Percentiles rank a stretch among this genome's conserved stretches.
Conservation (phyloP, 805 yeast genomes). For the Metschnikowia amazonensis region DNA sequence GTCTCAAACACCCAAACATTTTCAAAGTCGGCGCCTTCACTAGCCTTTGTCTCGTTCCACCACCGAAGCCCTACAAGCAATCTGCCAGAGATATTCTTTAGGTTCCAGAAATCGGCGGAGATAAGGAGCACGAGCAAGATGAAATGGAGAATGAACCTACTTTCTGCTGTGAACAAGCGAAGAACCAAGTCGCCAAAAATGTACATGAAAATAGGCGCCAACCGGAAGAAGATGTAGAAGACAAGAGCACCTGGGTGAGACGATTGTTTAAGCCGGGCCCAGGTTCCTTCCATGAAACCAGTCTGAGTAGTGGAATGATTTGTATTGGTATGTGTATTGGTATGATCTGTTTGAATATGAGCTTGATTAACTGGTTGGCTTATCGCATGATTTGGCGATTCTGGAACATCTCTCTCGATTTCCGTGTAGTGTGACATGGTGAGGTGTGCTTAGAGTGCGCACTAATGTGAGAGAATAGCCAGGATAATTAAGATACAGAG, state of each 20-base stretch:
- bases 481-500: too few relatives aligned
- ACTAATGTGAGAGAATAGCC: too few relatives aligned
- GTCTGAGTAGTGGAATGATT: too few relatives aligned
- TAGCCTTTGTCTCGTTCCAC: slow-evolving; percentile 79
- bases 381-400: background rate
- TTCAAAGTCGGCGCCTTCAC: slow-evolving; percentile 43
- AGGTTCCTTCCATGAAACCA: background rate
- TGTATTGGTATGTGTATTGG: too few relatives aligned
- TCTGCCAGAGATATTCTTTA: slow-evolving; percentile 87
- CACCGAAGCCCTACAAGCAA: slow-evolving; percentile 87
- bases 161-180: slow-evolving; percentile 32
- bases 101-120: slow-evolving; percentile 91
- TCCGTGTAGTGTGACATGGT: slow-evolving; percentile 25
- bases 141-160: slow-evolving; percentile 64
- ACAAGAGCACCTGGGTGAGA: slow-evolving; percentile 80
- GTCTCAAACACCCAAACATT: slow-evolving; percentile 86
- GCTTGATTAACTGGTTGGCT: too few relatives aligned
- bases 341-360: too few relatives aligned
- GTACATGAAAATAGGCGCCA: slow-evolving; percentile 62
- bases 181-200: slow-evolving; percentile 70
- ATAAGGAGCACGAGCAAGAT: slow-evolving; percentile 70
- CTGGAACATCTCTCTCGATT: slow-evolving; percentile 27
- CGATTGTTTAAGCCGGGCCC: slow-evolving; percentile 49
- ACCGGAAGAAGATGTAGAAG: slow-evolving; percentile 58
- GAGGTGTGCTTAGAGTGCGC: too few relatives aligned